Conservation (phyloP, 495 filamentous ascomycete genomes). For the Trichoderma asperelloides region DNA sequence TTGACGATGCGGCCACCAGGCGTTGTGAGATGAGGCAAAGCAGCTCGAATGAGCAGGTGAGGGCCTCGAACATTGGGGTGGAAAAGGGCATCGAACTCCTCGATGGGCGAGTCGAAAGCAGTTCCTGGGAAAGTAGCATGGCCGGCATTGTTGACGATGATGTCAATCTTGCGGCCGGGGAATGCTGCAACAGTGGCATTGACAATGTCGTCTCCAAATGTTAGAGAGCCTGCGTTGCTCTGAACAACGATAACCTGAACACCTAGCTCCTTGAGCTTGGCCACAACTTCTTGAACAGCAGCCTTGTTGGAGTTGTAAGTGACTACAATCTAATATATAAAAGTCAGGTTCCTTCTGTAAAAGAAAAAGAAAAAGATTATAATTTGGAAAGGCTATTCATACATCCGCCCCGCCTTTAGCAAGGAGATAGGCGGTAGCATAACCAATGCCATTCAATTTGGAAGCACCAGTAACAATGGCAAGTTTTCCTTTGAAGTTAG, state of each 20-base stretch:
- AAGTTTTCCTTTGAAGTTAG: constrained; percentile 16
- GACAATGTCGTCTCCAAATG: constrained; percentile 17
- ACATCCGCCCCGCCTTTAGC: constrained; percentile 20
- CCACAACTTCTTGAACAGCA: constrained; percentile 12
- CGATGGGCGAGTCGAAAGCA: background rate
- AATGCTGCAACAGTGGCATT: background rate
- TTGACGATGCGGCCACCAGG: constrained; percentile 16
- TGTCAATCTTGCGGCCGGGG: constrained; percentile 16
- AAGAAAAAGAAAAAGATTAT: background rate
- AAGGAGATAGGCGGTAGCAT: constrained; percentile 15
- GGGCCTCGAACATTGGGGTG: constrained; percentile 14
- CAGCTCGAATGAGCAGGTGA: constrained; percentile 15
- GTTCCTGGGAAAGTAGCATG: background rate
- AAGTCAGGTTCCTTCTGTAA: background rate
- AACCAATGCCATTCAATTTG: constrained; percentile 18
- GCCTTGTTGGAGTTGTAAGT: constrained; percentile 17
- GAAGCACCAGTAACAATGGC: constrained; percentile 20
- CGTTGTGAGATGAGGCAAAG: constrained; percentile 11
- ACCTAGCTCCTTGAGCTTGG: constrained; percentile 12
- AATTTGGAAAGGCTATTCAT: background rate
- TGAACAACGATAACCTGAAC: constrained; percentile 16
- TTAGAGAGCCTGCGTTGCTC: constrained; percentile 12
- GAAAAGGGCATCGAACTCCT: constrained; percentile 15
- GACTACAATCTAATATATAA: constrained; percentile 14
- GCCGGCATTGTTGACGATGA: constrained; percentile 21